These are phyloP conservation scores for Suhomyces faveliae DNA, from an alignment of 805 yeast genomes.

Conservation along the genomic window DNA sequence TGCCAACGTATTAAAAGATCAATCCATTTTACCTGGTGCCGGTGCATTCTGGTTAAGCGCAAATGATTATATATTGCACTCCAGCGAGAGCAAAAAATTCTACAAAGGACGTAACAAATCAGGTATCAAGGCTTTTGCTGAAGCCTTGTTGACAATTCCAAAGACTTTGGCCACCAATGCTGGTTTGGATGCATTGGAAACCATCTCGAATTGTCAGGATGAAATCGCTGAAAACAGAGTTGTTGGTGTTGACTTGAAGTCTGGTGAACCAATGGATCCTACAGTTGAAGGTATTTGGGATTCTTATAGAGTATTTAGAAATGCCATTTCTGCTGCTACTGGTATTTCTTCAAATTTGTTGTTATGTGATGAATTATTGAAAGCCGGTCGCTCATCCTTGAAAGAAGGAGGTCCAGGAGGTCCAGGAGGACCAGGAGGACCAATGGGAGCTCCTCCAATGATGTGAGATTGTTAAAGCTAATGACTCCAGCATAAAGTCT, in stretches of 20 bases:
- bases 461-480: background rate
- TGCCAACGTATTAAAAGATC: conserved; percentile 84
- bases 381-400: conserved; percentile 94
- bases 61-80: conserved; percentile 58
- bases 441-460: conserved; percentile 19
- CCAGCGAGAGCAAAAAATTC: conserved; percentile 44
- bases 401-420: conserved; percentile 46
- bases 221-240: conserved; percentile 75
- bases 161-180: conserved; percentile 90
- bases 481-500: background rate
- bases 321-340: conserved; percentile 87
- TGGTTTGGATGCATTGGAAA: conserved; percentile 89
- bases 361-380: conserved; percentile 91
- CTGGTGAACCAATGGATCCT: conserved; percentile 97
- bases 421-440: conserved; percentile 14
- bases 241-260: conserved; percentile 85
- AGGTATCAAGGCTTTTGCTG: conserved; percentile 92
- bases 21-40: conserved; percentile 89
- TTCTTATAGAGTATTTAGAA: conserved; percentile 88
- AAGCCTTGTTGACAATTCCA: conserved; percentile 86
- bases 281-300: conserved; percentile 95
- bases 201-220: conserved; percentile 86
- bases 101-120: conserved; percentile 84
- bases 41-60: conserved; percentile 93
- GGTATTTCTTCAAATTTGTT: conserved; percentile 91